Evolutionary conservation across 768 basidiomycete species (phyloP).

Genomic region (Favolaschia claudopus): DNA sequence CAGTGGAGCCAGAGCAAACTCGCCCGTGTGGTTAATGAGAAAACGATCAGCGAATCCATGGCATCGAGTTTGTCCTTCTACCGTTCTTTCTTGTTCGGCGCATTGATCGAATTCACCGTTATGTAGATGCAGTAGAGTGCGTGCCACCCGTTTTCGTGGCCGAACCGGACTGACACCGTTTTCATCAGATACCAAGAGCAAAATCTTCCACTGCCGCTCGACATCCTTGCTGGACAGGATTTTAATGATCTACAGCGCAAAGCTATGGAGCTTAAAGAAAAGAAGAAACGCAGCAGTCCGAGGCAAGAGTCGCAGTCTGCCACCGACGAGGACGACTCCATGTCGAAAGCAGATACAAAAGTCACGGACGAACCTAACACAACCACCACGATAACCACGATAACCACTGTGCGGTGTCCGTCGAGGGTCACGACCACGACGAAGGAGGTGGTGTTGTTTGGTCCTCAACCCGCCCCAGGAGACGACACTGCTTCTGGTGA

Average conservation of each 20-base stretch:
- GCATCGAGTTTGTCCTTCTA: slow-evolving; percentile 2
- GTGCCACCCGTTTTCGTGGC: not conserved
- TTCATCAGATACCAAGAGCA: not conserved
- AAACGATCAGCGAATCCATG: slow-evolving; percentile 15
- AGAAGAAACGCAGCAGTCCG: not conserved
- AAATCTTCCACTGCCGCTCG: slow-evolving; percentile 13
- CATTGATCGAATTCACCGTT: not conserved
- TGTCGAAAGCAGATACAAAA: not conserved
- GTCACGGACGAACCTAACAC: not conserved
- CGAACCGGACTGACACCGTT: not conserved
- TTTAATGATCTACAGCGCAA: slow-evolving; percentile 13
- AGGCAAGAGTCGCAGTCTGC: not conserved
- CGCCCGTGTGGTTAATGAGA: slow-evolving; percentile 11
- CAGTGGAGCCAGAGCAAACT: slow-evolving; percentile 23
- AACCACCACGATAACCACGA: slow-evolving; percentile 21
- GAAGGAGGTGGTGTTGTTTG: slow-evolving; percentile 23
- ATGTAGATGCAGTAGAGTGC: slow-evolving; percentile 13
- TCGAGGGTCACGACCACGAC: slow-evolving; percentile 17
- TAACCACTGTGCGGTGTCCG: slow-evolving; percentile 3
- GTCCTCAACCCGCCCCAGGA: not conserved
- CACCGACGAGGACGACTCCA: not conserved
- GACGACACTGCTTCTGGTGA: not conserved
- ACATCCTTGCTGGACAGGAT: slow-evolving; percentile 22
- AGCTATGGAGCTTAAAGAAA: slow-evolving; percentile 1
- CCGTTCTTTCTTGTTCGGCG: not conserved